Base-by-base conservation (phyloP, 2,329 filamentous ascomycete genomes). In the Herpomyces periplanetae region DNA sequence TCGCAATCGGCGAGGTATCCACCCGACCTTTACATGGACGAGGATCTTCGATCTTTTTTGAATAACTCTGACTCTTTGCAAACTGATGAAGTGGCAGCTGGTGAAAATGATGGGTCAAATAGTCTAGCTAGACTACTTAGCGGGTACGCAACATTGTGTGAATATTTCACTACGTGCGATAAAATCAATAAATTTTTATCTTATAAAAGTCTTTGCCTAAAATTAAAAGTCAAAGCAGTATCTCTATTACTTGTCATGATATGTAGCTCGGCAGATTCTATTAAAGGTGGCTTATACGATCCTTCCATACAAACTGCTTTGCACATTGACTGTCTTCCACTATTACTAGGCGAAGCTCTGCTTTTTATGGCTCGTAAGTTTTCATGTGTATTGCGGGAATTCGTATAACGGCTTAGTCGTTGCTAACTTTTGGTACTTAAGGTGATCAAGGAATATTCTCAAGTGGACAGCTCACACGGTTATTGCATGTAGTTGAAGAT, bases 161-260 rank as follows among this genome's bases (percentile, higher is more conserved):
- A 60, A 27, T 88, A 75, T 42, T 91, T 85, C 37, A 62, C 73
- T 25, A n/a, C n/a, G n/a, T n/a, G n/a, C n/a, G n/a, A n/a, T n/a
- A n/a, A n/a, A n/a, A 7, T 15, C 14, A 15, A 15, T 15, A 7
- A n/a, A n/a, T 7, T 7, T 15, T 7, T 7, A 7, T 15, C 7
- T 15, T 15, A n/a, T 15, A 15, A 15, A n/a, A 15, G 14, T 7
- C 7, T 15, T n/a, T 15, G 14, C n/a, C n/a, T n/a, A n/a, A n/a
- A n/a, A n/a, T n/a, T n/a, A n/a, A n/a, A n/a, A n/a, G n/a, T n/a
- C n/a, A 54, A 62, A 27, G 58, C 73, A 3, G 65, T 62, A 0
- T 47, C 52, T 16, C 61, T 68, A 2, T 44, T 91, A 19, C 47
- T 68, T 16, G 62, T 68, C n/a, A 61, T 85, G 23, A 64, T 88